Evolutionary conservation across 148 eudicot genomes (phyloP), one percentile per base, ranked within the genome.

Genomic region (Heliamphora exappendiculata): DNA sequence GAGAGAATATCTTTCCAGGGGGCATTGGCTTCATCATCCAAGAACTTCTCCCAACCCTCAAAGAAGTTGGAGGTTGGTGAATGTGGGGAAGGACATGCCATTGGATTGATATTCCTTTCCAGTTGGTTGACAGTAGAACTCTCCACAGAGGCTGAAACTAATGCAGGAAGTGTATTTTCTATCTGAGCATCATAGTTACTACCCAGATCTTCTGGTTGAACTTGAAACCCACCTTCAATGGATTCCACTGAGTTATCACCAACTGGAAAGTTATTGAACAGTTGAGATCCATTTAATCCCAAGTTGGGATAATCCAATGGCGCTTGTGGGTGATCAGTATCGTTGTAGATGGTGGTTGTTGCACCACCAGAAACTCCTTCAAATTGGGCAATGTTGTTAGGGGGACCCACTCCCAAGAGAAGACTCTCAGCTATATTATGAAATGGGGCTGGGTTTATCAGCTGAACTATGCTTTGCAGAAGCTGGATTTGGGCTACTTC

Each of bases 401-500:
- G 10, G 29, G 73, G 53, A 17, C 11, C 29, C 5, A 5, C 22
- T 44, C 59, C 64, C 60, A 75, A 53, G 33, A 70, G 58, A 28
- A 36, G 20, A 37, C 16, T 51, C 47, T 62, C 45, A n/a, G 74
- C 20, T 11, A 50, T 31, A 37, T 54, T 78, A 62, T 75, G 78
- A 36, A 78, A 65, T 42, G 80, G 72, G 36, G 62, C 74, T 39
- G 83, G 67, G 26, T 67, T 78, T 28, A 78, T 70, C 64, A 86
- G 73, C 79, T 88, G 91, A 76, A 81, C 54, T 58, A 90, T 64
- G 85, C 75, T 88, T 67, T 86, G 88, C 50, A 88, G 62, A 77
- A 90, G 80, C 78, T 90, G 94, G 62, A 88, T 76, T 74, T 90
- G 81, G 69, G 85, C 88, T 79, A 79, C 33, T 49, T 63, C 72